Evolutionary conservation across 371 early-diverging fungal species (phyloP), one percentile per base, ranked within the genome.

Genomic region (Mortierella sp.): DNA sequence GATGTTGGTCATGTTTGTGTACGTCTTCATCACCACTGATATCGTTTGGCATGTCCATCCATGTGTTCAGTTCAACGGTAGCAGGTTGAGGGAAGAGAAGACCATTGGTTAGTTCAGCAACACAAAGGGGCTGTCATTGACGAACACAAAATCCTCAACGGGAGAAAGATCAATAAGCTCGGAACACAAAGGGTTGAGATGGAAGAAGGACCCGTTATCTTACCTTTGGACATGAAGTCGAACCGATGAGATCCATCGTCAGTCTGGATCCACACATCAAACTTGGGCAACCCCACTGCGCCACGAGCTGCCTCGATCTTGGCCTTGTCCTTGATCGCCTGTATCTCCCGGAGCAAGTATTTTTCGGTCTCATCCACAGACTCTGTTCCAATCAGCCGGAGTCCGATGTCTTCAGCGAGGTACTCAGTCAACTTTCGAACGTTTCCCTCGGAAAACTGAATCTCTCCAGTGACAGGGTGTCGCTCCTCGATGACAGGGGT

Each of bases 1-100:
- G 50, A 93, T 85, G 63, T 91, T 91, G 48, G 92, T 89, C 55
- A 91, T 82, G 64, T 91, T 90, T 24, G 83, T 82, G 63, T 91
- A 92, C 59, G 83, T 84, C 68, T 87, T 86, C 57, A 87, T 78
- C 9, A 88, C 86, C 81, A 88, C 88, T 88, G n/a, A 37, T 31
- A 16, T 1, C 7, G 34, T 34, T 34, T 4, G 4, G 10, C 7
- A 34, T 4, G 10, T 34, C 34, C 34, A 10, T 10, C 34, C 34
- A 34, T 34, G 34, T 34, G 4, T 34, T 34, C 34, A 34, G 34
- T n/a, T n/a, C n/a, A n/a, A n/a, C n/a, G n/a, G n/a, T 4, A 39
- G n/a, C 21, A 53, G 24, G 17, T 22, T 3, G n/a, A 22, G 17
- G 10, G 22, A 53, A 39, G 43, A 28, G 29, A 41, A 44, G 22